These are phyloP conservation scores for Digitaria exilis DNA, from an alignment of 202 grass and related monocot genomes.

Conservation along the genomic window DNA sequence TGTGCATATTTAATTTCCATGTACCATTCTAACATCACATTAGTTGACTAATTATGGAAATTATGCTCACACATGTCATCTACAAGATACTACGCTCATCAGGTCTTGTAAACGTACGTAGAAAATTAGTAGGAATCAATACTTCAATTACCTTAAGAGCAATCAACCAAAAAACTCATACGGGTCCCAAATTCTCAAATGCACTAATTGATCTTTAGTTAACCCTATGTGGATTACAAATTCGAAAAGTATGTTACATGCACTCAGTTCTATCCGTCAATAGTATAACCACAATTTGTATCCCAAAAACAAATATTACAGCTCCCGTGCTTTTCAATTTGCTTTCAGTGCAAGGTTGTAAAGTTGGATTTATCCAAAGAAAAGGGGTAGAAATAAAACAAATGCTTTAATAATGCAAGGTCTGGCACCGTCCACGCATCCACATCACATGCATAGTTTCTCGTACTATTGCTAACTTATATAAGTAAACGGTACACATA, in stretches of 20 bases:
- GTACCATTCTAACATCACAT: neutral
- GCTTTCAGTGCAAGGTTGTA: neutral
- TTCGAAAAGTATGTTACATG: neutral
- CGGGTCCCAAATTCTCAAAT: neutral
- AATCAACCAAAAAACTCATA: too few relatives aligned
- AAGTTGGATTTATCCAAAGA: neutral
- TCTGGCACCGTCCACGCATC: conserved; percentile 1
- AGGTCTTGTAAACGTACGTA: too few relatives aligned
- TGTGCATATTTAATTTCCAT: neutral
- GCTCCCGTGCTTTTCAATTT: too few relatives aligned
- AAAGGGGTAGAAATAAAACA: neutral
- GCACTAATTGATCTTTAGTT: neutral
- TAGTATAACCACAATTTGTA: neutral
- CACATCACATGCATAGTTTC: conserved; percentile 17
- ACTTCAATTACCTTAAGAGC: neutral
- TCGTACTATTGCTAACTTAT: neutral
- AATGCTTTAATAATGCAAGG: neutral
- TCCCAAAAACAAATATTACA: neutral
- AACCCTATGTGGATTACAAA: neutral
- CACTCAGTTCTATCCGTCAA: neutral
- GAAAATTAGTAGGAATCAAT: neutral
- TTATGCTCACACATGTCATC: neutral
- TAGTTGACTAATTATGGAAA: neutral
- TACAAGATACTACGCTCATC: neutral
- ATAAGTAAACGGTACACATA: neutral